A percentile compares a stretch with the other conserved stretches of the same genome.
Evolutionary conservation across 306 rosid genomes (phyloP).

Genomic region (Quercus bicolor): DNA sequence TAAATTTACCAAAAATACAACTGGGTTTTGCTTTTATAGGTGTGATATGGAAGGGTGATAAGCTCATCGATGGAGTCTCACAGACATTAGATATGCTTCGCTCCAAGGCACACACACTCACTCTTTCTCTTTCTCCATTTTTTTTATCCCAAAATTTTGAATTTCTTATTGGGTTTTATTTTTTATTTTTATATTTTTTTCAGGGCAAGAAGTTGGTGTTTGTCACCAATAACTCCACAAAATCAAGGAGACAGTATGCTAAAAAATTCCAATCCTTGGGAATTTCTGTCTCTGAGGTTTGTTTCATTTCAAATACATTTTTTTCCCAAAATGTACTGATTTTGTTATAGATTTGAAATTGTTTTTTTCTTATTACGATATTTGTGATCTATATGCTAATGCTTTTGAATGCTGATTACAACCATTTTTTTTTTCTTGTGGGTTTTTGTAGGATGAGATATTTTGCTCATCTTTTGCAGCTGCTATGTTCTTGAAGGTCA

Average conservation of each 20-base stretch:
- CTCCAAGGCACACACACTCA: slow-evolving; percentile 36
- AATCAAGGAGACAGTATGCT: slow-evolving; percentile 65
- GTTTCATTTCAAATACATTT: background rate
- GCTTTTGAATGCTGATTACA: background rate
- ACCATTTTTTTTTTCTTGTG: background rate
- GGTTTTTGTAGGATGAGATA: slow-evolving; percentile 65
- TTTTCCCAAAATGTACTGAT: background rate
- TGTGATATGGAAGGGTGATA: slow-evolving; percentile 89
- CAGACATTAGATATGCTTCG: slow-evolving; percentile 75
- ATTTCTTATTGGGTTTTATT: background rate
- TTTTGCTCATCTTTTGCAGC: slow-evolving; percentile 96
- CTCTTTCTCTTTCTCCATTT: background rate
- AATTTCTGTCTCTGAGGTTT: slow-evolving; percentile 67
- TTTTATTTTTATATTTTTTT: background rate
- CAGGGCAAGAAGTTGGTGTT: slow-evolving; percentile 85
- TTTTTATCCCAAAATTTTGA: background rate
- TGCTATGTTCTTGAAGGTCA: slow-evolving; percentile 85
- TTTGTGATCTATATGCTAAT: too few species aligned
- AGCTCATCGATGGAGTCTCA: slow-evolving; percentile 68
- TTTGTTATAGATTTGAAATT: too few species aligned
- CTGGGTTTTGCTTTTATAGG: slow-evolving; percentile 31
- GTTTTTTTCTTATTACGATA: too few species aligned
- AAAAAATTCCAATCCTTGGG: slow-evolving; percentile 78
- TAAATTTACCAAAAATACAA: background rate
- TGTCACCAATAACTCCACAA: slow-evolving; percentile 79